Evolutionary conservation across 2,329 filamentous ascomycete genomes (phyloP), one percentile per base, ranked within the genome.

Genomic region (Paecilomyces sp.): DNA sequence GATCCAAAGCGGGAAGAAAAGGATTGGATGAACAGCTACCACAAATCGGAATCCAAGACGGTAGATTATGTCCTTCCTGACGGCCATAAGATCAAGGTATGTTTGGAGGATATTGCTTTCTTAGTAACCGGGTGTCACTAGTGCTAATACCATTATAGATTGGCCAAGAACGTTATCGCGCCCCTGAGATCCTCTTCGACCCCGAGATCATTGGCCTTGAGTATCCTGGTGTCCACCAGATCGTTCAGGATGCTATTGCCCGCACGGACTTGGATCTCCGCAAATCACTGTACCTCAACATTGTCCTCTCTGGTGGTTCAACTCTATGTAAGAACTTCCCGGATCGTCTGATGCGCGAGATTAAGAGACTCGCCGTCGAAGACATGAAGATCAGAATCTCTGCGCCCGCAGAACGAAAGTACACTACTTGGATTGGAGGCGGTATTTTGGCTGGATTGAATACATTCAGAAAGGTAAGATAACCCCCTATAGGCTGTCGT

Each of bases 361-460:
- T 97, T 66, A 94, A 97, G 79, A 84, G 88, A 73, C 80, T 97
- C 69, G 94, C 94, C 11, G 92, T 97, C 67, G 97, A 97, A 82
- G 94, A 99, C 75, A 99, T 97, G 93, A 87, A 92, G 70, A 97
- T 99, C 80, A 96, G 97, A 83, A 99, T 99, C 72, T 96, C 96
- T 79, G 94, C 94, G 58, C 94, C 94, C 58, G 93, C 94, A 5
- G 94, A 99, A 81, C 85, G 94, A 66, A 96, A 97, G 78, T 99
- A 97, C 80, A 97, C 92, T 63, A 99, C 94, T 33, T 99, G 94
- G 94, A 97, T 97, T 67, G 94, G 94, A 64, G 94, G 94, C 59
- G 97, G 94, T 75, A 99, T 99, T 77, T 81, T 99, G 66, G 94
- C 94, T 34, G 93, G 94, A 6, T 79, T 99, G 76, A 97, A 93